These are phyloP conservation scores for Stramenopiles sp. DNA, from an alignment of 352 stramenopile genomes.

Conservation along the genomic window DNA sequence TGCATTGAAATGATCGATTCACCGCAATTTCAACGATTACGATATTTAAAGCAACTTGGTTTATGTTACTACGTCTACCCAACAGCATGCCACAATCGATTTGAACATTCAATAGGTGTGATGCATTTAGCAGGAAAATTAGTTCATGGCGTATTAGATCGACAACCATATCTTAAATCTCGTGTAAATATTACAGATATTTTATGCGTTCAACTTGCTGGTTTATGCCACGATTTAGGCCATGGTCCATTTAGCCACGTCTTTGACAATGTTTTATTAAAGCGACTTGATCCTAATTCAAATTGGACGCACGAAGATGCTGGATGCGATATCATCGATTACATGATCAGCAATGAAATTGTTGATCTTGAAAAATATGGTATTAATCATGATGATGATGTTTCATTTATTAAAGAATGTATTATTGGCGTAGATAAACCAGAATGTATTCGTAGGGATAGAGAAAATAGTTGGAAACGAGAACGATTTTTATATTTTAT, in stretches of 20 bases:
- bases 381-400: constrained; percentile 39
- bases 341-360: constrained; percentile 47
- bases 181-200: constrained; percentile 49
- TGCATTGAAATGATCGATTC: constrained; percentile 66
- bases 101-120: constrained; percentile 83
- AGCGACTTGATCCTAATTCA: constrained; percentile 20
- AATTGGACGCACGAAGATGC: constrained; percentile 54
- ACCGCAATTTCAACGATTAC: constrained; percentile 75
- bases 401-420: constrained; percentile 48
- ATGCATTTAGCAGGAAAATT: constrained; percentile 62
- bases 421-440: constrained; percentile 38
- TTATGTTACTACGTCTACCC: constrained; percentile 65
- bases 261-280: constrained; percentile 65
- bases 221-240: constrained; percentile 56
- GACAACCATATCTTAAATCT: constrained; percentile 31
- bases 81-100: constrained; percentile 69
- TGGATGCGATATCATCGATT: constrained; percentile 47
- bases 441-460: constrained; percentile 20
- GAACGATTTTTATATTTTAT: constrained; percentile 59
- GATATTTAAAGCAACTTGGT: constrained; percentile 77
- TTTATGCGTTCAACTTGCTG: constrained; percentile 43
- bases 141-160: constrained; percentile 38
- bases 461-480: constrained; percentile 9
- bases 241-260: constrained; percentile 87
- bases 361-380: not conserved